phyloP scores from a whole-genome alignment of 495 filamentous ascomycete species.

The Schizothecium vesticola region DNA sequence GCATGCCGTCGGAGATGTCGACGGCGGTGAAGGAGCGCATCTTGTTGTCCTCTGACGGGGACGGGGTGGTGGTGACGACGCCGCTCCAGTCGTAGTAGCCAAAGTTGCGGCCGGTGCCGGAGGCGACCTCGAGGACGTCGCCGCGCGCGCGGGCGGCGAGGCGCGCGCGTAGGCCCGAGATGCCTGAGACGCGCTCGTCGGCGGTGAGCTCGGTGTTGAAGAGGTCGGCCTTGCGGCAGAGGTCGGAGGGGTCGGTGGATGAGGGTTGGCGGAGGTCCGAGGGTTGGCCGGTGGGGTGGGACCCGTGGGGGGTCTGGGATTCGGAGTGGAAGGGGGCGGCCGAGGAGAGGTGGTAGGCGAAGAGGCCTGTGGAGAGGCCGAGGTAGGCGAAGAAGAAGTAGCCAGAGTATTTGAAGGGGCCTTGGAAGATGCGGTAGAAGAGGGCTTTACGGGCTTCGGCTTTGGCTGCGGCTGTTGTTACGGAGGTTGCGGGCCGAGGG shows the following conservation, averaged over 20 bases:
- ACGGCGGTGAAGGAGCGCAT: slow-evolving; percentile 40
- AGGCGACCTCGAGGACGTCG: slow-evolving; percentile 81
- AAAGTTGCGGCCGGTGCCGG: slow-evolving; percentile 86
- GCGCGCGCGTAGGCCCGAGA: slow-evolving; percentile 54
- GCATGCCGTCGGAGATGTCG: slow-evolving; percentile 41
- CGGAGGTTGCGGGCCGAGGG: background rate
- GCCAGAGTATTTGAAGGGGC: slow-evolving; percentile 14
- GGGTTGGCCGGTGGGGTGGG: slow-evolving; percentile 16
- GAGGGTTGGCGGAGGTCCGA: background rate
- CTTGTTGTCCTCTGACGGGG: slow-evolving; percentile 5
- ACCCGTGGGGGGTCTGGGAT: slow-evolving; percentile 17
- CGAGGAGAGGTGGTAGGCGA: background rate
- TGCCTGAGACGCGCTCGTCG: slow-evolving; percentile 61
- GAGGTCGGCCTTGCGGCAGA: slow-evolving; percentile 16
- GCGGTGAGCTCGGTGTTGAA: slow-evolving; percentile 41
- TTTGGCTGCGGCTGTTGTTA: background rate
- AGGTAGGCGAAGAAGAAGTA: slow-evolving; percentile 26
- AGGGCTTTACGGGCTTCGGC: slow-evolving; percentile 16
- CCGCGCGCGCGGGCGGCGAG: slow-evolving; percentile 61
- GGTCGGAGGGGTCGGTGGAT: slow-evolving; percentile 1
- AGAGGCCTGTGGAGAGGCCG: slow-evolving; percentile 22
- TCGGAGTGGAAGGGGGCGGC: background rate
- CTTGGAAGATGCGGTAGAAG: slow-evolving; percentile 23
- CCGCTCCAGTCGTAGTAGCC: slow-evolving; percentile 60
- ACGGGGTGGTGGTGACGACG: slow-evolving; percentile 9